These are phyloP conservation scores for Didymella exigua DNA, from an alignment of 2,329 filamentous ascomycete species.

Conservation along the genomic window DNA sequence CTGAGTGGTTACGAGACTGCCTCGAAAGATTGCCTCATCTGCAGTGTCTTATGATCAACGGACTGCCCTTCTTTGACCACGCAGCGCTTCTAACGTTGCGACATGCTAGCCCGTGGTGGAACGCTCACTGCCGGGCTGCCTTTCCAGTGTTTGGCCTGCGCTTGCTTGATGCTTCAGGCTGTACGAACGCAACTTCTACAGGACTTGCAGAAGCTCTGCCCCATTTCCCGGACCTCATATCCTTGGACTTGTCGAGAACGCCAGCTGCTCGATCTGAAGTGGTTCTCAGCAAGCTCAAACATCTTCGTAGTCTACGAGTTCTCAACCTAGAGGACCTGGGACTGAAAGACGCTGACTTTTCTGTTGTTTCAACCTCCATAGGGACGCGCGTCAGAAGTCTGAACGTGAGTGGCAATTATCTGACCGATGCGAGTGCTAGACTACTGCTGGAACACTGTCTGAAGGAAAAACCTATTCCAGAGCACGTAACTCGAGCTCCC, in stretches of 20 bases:
- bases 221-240: conserved; percentile 61
- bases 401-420: conserved; percentile 62
- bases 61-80: conserved; percentile 67
- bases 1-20: conserved; percentile 65
- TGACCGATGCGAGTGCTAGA: conserved; percentile 62
- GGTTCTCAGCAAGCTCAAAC: conserved; percentile 56
- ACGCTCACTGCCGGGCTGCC: conserved; percentile 25
- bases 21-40: conserved; percentile 63
- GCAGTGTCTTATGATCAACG: conserved; percentile 64
- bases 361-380: conserved; percentile 59
- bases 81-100: conserved; percentile 59
- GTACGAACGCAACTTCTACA: conserved; percentile 63
- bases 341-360: conserved; percentile 59
- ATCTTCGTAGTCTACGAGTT: conserved; percentile 59
- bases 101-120: conserved; percentile 37
- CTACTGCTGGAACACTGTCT: conserved; percentile 60
- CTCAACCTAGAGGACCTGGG: conserved; percentile 62
- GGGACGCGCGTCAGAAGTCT: conserved; percentile 60
- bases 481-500: conserved; percentile 19
- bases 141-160: conserved; percentile 56
- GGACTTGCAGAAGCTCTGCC: conserved; percentile 59
- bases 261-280: conserved; percentile 54
- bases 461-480: conserved; percentile 26
- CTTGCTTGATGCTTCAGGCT: conserved; percentile 61
- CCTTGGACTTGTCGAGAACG: conserved; percentile 64